Percentiles rank a stretch among this genome's conserved stretches.
phyloP scores from a whole-genome alignment of 345 rosid species.

The Corchorus capsularis region DNA sequence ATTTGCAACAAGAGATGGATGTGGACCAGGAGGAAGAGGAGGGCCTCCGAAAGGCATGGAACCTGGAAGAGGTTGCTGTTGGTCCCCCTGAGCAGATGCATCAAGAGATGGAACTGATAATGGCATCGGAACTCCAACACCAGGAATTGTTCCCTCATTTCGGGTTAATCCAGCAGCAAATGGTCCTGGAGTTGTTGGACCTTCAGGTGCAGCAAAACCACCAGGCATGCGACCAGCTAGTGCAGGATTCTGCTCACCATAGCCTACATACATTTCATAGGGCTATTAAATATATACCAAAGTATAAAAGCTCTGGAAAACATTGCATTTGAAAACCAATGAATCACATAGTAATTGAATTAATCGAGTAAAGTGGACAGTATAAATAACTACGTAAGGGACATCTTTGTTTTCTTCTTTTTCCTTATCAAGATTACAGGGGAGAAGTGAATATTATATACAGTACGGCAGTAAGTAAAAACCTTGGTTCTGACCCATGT shows the following conservation, averaged over 20 bases:
- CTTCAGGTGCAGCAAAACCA: constrained; percentile 66
- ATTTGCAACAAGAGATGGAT: constrained; percentile 76
- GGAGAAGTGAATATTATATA: not conserved
- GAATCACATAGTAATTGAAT: not conserved
- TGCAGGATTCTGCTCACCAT: constrained; percentile 76
- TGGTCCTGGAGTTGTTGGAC: constrained; percentile 78
- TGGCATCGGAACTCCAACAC: constrained; percentile 88
- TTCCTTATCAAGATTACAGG: not conserved
- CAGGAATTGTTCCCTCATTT: constrained; percentile 95
- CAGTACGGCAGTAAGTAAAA: not conserved
- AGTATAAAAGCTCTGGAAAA: constrained; percentile 10
- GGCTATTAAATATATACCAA: not conserved
- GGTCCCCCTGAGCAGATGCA: constrained; percentile 79
- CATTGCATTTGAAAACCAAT: not conserved
- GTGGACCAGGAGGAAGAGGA: constrained; percentile 98
- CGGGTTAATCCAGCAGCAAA: constrained; percentile 77
- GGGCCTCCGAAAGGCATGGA: constrained; percentile 80
- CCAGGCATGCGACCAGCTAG: constrained; percentile 78
- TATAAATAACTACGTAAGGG: not conserved
- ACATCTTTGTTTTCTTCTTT: not conserved
- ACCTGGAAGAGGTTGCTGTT: constrained; percentile 63
- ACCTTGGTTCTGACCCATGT: constrained; percentile 78
- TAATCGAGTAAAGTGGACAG: not conserved
- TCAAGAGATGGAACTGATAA: constrained; percentile 63
- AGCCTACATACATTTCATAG: constrained; percentile 45